Base-by-base conservation (phyloP, 1,284 basidiomycete species). In the Vanrija pseudolonga region DNA sequence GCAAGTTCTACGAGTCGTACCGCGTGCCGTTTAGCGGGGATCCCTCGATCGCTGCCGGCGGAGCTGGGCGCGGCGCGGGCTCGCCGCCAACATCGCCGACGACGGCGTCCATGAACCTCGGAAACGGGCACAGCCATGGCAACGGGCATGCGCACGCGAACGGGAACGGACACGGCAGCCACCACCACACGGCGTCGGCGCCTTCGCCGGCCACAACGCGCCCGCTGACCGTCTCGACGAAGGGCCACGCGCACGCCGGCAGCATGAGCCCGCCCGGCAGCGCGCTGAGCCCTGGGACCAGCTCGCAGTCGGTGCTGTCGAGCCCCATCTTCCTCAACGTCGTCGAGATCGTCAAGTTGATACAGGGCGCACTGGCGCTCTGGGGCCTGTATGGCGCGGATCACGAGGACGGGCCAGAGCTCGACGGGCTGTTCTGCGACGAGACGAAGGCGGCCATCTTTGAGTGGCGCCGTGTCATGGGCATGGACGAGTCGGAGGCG, bases 341-440 rank as follows among this genome's bases (percentile, higher is more conserved):
- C 15, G 55, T 69, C 18, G 71, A 72, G 47, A 53, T 72, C 0
- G 69, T 73, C 56, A 68, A 67, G 57, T 67, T 73, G 18, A 63
- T 75, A 14, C 73, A 75, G 53, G 58, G 65, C 5, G 61, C 67
- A 15, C 50, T 75, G 39, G 62, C 62, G 1, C 8, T 75, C 2
- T 75, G 71, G 71, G 71, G 73, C 6, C 45, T 72, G 46, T 69
- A 61, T 44, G 61, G 59, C 4, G 22, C 40, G 3, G 39, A 53
- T 8, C 41, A 53, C 5, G 56, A 61, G 24, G 59, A 64, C 17
- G 32, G 32, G 12, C 45, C 65, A 26, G 66, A 68, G 46, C 50
- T 70, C 8, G 69, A 75, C 57, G 73, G 73, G 1, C 49, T 71
- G 47, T 73, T 75, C 46, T 75, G 71, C 49, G 73, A 75, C 54